Conservation (phyloP, 129 eudicot species). For the Erigeron canadensis region DNA sequence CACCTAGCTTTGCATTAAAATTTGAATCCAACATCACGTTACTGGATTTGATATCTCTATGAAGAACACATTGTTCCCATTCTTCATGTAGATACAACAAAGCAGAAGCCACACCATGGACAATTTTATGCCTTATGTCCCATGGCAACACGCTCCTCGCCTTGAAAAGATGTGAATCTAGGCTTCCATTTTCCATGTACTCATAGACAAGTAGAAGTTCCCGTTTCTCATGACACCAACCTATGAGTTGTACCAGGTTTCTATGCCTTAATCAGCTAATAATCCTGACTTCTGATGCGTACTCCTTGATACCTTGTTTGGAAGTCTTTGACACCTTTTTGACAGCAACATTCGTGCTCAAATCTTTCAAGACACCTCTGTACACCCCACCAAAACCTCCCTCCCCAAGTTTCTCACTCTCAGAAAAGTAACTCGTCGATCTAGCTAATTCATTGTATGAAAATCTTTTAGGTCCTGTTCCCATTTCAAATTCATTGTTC, state of each 20-base stretch:
- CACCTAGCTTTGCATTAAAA: conserved; percentile 21
- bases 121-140: conserved; percentile 16
- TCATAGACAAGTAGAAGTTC: conserved; percentile 20
- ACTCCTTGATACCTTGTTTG: conserved; percentile 17
- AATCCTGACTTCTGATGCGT: conserved; percentile 12
- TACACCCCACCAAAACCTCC: conserved; percentile 19
- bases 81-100: conserved; percentile 18
- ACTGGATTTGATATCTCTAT: conserved; percentile 27
- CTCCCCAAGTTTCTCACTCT: conserved; percentile 20
- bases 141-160: conserved; percentile 21
- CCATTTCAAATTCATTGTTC: conserved; percentile 29
- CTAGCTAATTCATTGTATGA: conserved; percentile 16
- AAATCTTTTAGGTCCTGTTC: conserved; percentile 22
- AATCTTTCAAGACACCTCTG: conserved; percentile 5
- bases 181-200: conserved; percentile 19
- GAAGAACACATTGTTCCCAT: conserved; percentile 26
- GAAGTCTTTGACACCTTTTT: conserved; percentile 17
- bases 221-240: conserved; percentile 26
- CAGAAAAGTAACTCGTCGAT: background rate
- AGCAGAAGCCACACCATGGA: conserved; percentile 12
- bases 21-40: conserved; percentile 19
- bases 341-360: background rate
- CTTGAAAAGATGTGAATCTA: conserved; percentile 29
- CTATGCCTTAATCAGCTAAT: conserved; percentile 24
- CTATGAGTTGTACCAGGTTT: conserved; percentile 27